phyloP scores from a whole-genome alignment of 257 asterid species.

The Solanum bukasovii region DNA sequence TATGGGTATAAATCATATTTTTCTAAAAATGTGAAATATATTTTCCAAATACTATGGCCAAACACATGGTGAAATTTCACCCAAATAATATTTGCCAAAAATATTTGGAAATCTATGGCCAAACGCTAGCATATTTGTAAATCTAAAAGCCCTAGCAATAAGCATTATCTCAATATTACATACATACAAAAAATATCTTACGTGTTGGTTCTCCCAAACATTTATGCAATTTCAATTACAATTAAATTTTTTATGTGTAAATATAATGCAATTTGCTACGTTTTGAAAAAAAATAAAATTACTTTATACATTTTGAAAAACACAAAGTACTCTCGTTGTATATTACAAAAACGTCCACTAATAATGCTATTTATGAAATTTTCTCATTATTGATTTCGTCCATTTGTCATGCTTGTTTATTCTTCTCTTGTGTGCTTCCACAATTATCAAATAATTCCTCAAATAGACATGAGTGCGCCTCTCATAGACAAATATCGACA shows the following conservation, averaged over 20 bases:
- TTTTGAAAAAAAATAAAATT: too few relatives aligned
- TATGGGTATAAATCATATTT: too few relatives aligned
- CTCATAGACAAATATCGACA: not conserved
- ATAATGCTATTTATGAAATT: too few relatives aligned
- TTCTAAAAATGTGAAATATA: too few relatives aligned
- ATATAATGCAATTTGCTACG: not conserved
- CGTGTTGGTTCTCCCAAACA: not conserved
- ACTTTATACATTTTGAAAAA: not conserved
- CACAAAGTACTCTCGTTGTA: not conserved
- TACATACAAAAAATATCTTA: not conserved
- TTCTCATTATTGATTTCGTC: not conserved
- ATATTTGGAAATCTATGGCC: too few relatives aligned
- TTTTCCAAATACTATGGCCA: too few relatives aligned
- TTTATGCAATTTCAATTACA: not conserved
- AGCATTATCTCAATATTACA: not conserved
- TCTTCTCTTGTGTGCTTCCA: not conserved
- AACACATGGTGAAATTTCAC: too few relatives aligned
- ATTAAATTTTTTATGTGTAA: not conserved
- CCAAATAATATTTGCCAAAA: too few relatives aligned
- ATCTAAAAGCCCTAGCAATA: not conserved
- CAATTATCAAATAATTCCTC: not conserved
- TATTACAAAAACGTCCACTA: not conserved
- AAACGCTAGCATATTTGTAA: not conserved
- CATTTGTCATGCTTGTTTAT: not conserved
- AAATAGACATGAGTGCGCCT: not conserved